phyloP scores from a whole-genome alignment of 306 rosid genomes.

The Vigna nakashimae region DNA sequence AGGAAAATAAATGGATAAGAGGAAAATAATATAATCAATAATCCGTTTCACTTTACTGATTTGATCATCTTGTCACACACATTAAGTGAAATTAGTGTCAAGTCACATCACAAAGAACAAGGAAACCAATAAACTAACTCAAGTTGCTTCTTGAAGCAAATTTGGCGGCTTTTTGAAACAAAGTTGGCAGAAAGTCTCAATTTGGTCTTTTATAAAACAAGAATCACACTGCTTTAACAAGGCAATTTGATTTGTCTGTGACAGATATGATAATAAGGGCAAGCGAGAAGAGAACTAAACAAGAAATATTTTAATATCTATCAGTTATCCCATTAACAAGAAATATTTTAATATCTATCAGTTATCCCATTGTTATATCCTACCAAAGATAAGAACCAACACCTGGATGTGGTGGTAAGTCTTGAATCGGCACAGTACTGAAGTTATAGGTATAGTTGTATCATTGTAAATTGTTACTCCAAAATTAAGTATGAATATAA shows the following conservation, averaged over 20 bases:
- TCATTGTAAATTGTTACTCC: background rate
- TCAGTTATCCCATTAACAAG: background rate
- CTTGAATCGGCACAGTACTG: no score
- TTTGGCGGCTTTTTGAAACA: no score
- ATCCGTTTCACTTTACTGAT: no score
- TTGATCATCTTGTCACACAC: no score
- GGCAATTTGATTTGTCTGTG: background rate
- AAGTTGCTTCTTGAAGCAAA: no score
- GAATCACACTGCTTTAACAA: background rate
- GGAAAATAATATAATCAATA: no score
- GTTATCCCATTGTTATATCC: background rate
- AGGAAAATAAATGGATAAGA: no score
- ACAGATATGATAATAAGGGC: background rate
- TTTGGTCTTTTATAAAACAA: background rate
- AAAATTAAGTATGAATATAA: slow-evolving; percentile 1
- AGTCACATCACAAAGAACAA: no score
- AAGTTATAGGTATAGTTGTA: background rate
- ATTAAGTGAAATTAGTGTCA: no score
- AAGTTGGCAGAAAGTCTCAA: no score
- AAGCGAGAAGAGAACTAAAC: background rate
- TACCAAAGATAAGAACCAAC: background rate
- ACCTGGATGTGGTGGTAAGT: background rate
- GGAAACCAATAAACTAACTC: no score
- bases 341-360: background rate
- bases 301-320: background rate